A percentile compares a stretch with the other conserved stretches of the same genome.
Conservation (phyloP, 495 filamentous ascomycete species). For the Staphylotrichum longicolle region DNA sequence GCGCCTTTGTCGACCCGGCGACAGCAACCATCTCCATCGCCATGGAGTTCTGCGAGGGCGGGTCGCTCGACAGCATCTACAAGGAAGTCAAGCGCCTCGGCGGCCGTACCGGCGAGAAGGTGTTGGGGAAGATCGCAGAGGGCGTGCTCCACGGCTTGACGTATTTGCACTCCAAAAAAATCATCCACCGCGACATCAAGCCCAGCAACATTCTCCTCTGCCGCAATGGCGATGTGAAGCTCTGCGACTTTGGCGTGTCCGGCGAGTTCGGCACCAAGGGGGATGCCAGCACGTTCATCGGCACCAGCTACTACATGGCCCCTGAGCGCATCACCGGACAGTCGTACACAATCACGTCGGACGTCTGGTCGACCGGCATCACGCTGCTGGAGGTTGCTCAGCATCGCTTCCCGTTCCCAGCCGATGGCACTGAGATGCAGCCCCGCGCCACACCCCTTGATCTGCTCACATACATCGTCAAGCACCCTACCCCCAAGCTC, state of each 20-base stretch:
- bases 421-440: slow-evolving; percentile 89
- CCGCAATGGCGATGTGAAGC: slow-evolving; percentile 88
- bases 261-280: slow-evolving; percentile 98
- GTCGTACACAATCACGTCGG: slow-evolving; percentile 95
- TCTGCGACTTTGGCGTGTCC: slow-evolving; percentile 97
- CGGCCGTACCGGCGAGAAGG: slow-evolving; percentile 94
- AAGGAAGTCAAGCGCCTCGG: slow-evolving; percentile 93
- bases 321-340: slow-evolving; percentile 96
- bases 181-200: slow-evolving; percentile 99
- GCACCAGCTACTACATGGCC: slow-evolving; percentile 99
- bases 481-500: slow-evolving; percentile 90
- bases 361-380: slow-evolving; percentile 96
- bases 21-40: slow-evolving; percentile 95
- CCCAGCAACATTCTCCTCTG: slow-evolving; percentile 95
- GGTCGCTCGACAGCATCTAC: slow-evolving; percentile 92
- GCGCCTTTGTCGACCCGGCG: slow-evolving; percentile 89
- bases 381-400: slow-evolving; percentile 96
- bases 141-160: slow-evolving; percentile 91
- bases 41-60: slow-evolving; percentile 99
- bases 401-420: slow-evolving; percentile 96
- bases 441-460: slow-evolving; percentile 86
- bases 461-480: slow-evolving; percentile 92
- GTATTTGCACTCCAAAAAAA: slow-evolving; percentile 93
- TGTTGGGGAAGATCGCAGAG: slow-evolving; percentile 96
- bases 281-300: slow-evolving; percentile 98